Conservation (phyloP, 441 rosid species). For the Populus hybrid region DNA sequence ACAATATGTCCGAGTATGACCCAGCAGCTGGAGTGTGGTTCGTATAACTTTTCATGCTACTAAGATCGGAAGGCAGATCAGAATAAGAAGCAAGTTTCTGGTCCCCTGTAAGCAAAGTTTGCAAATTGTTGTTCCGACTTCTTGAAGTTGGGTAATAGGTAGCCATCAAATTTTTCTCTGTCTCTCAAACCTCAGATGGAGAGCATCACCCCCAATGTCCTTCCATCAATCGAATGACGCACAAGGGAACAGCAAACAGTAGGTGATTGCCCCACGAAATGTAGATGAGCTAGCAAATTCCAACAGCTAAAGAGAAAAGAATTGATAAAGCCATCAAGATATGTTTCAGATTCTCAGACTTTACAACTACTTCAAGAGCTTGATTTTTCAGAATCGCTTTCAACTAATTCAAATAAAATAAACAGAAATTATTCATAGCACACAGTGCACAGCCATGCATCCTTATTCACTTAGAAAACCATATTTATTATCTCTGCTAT, state of each 20-base stretch:
- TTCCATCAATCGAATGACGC: conserved; percentile 12
- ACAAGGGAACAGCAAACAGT: neutral
- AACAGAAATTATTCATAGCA: neutral
- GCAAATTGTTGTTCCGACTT: conserved; percentile 24
- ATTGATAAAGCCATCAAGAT: neutral
- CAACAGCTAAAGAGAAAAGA: neutral
- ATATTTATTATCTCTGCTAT: neutral
- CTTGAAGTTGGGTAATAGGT: conserved; percentile 33
- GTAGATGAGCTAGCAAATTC: conserved; percentile 7
- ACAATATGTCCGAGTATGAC: conserved; percentile 34
- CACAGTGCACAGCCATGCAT: neutral
- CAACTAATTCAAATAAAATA: neutral
- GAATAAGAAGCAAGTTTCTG: conserved; percentile 28
- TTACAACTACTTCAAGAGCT: neutral
- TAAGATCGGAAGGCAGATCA: conserved; percentile 25
- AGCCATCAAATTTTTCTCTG: conserved; percentile 25
- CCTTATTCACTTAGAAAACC: neutral
- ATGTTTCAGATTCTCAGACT: neutral
- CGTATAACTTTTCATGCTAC: conserved; percentile 18
- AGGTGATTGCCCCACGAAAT: neutral
- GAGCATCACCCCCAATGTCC: conserved; percentile 11
- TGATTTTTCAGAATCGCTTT: neutral
- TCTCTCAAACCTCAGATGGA: neutral
- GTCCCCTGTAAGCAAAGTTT: conserved; percentile 28
- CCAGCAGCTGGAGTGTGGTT: conserved; percentile 34